phyloP scores from a whole-genome alignment of 352 stramenopile species.

The Phytophthora pluvialis region DNA sequence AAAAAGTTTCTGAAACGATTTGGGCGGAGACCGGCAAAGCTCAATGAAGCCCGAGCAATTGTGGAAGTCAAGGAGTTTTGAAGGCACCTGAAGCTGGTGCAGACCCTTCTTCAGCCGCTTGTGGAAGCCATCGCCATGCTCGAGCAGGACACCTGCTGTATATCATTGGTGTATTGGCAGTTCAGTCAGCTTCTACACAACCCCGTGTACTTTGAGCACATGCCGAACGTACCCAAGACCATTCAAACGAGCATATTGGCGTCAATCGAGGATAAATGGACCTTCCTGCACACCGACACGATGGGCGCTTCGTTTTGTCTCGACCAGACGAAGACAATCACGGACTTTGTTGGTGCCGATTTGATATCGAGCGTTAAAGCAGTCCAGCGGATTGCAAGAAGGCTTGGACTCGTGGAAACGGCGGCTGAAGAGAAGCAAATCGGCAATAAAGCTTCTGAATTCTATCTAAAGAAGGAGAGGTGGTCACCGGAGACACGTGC shows the following conservation, averaged over 20 bases:
- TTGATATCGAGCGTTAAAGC: not conserved
- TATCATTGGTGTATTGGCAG: constrained; percentile 13
- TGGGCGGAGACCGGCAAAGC: not conserved
- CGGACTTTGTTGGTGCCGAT: constrained; percentile 3
- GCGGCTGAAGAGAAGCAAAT: constrained; percentile 3
- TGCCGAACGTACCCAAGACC: not conserved
- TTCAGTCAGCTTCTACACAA: constrained; percentile 10
- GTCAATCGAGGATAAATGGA: constrained; percentile 1
- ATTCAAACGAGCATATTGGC: not conserved
- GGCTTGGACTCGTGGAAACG: not conserved
- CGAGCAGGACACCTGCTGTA: constrained; percentile 2
- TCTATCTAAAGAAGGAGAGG: constrained; percentile 6
- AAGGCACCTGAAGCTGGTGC: not conserved
- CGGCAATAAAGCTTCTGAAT: not conserved
- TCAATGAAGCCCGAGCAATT: not conserved
- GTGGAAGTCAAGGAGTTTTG: not conserved
- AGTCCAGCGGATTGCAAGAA: not conserved
- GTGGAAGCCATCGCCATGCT: not conserved
- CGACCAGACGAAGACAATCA: constrained; percentile 1
- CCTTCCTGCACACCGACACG: constrained; percentile 8
- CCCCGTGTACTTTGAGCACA: not conserved
- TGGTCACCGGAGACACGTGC: constrained; percentile 11
- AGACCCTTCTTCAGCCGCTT: not conserved
- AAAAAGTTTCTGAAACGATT: constrained; percentile 4
- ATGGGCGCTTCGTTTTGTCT: constrained; percentile 11